Percentiles rank a stretch among this genome's conserved stretches.
phyloP scores from a whole-genome alignment of 2,329 filamentous ascomycete species.

The Blastomyces emzantsi region DNA sequence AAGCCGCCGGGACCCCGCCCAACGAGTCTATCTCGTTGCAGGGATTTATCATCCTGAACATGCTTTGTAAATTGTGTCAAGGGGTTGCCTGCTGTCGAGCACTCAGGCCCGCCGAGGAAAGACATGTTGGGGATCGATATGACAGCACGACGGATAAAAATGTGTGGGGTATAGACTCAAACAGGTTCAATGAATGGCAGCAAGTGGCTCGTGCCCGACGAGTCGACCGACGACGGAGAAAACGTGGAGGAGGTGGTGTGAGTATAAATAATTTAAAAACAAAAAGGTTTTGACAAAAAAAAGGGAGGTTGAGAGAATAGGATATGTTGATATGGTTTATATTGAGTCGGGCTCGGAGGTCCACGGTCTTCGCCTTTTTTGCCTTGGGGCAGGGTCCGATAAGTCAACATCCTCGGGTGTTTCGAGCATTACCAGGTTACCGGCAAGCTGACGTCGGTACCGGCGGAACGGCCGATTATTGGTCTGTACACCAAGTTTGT shows the following conservation, averaged over 20 bases:
- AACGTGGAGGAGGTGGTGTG: background rate
- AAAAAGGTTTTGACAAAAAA: background rate
- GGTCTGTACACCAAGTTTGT: background rate
- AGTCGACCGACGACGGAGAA: background rate
- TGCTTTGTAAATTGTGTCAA: slow-evolving; percentile 97
- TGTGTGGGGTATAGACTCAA: background rate
- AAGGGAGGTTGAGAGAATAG: background rate
- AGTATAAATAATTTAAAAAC: background rate
- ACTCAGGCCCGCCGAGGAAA: slow-evolving; percentile 91
- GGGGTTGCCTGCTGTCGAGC: slow-evolving; percentile 91
- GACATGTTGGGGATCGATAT: slow-evolving; percentile 56
- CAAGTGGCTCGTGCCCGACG: background rate
- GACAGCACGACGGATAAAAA: background rate
- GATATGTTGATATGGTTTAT: background rate
- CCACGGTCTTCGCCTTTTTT: background rate
- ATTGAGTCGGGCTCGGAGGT: background rate
- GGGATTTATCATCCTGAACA: slow-evolving; percentile 87
- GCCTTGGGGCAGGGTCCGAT: background rate
- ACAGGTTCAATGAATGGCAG: background rate
- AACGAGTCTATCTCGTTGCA: slow-evolving; percentile 82
- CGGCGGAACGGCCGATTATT: background rate
- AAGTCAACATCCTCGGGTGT: slow-evolving; percentile 6
- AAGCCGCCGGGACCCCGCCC: slow-evolving; percentile 62
- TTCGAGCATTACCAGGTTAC: background rate
- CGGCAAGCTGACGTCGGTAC: background rate